Conservation (phyloP, 768 basidiomycete genomes). For the Fistulinella prunicolor region DNA sequence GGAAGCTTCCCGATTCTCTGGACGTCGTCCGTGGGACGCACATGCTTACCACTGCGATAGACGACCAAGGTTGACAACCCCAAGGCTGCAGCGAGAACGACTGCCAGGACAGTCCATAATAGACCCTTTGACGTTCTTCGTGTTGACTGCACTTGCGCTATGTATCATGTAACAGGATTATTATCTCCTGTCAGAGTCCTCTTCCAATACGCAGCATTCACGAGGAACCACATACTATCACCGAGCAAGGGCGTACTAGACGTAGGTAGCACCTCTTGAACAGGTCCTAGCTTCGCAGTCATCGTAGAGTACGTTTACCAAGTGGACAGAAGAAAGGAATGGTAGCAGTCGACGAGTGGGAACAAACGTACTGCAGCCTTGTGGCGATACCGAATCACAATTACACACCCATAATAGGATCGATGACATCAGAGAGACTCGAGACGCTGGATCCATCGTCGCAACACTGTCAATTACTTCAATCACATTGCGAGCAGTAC, state of each 20-base stretch:
- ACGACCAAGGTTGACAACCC: constrained; percentile 16
- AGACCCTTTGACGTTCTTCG: constrained; percentile 2
- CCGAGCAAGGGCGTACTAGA: constrained; percentile 20
- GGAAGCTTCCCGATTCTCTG: constrained; percentile 36
- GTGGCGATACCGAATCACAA: no score
- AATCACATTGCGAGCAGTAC: no score
- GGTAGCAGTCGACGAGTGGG: neutral
- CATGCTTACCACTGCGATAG: constrained; percentile 4
- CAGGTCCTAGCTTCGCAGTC: constrained; percentile 3
- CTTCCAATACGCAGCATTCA: neutral
- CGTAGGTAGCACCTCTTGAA: neutral
- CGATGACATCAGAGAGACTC: no score
- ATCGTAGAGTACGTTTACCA: constrained; percentile 6
- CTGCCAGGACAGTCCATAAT: constrained; percentile 8
- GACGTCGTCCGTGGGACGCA: neutral
- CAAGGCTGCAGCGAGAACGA: constrained; percentile 21
- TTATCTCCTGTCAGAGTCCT: neutral
- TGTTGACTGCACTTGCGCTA: constrained; percentile 1
- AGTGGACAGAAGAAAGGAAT: neutral
- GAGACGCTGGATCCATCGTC: no score
- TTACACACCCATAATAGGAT: no score
- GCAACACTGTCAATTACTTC: no score
- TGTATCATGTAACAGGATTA: neutral
- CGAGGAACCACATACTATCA: constrained; percentile 2
- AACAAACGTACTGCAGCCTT: no score